Base-by-base conservation (phyloP, 2,329 filamentous ascomycete species). In the Exophiala sp. region DNA sequence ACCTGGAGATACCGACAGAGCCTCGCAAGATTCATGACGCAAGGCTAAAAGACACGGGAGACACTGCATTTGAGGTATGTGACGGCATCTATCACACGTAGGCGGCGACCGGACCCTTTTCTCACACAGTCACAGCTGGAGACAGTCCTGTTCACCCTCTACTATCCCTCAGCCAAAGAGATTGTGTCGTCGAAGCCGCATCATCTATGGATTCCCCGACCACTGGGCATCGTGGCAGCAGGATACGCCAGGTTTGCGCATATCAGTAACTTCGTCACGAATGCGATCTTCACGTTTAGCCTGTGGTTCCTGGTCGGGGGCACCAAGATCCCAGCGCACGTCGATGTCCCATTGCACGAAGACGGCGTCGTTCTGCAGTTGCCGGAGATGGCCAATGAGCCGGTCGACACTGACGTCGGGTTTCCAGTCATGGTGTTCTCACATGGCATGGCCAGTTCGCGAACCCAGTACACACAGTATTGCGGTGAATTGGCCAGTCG, bases 101-200 rank as follows among this genome's bases (percentile, higher is more conserved):
- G n/a, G n/a, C n/a, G n/a, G n/a, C n/a, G n/a, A n/a, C n/a, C n/a
- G n/a, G n/a, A n/a, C n/a, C n/a, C n/a, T n/a, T n/a, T n/a, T n/a
- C n/a, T n/a, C n/a, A n/a, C n/a, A n/a, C n/a, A n/a, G n/a, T n/a
- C n/a, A 3, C 21, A 60, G 57, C 35, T 61, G 8, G 52, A 60
- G 34, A 61, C 59, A 0, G 59, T 61, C 13, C 53, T 61, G 18
- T 61, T 61, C 50, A 60, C 58, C 10, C 37, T 61, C 2, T 61
- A 59, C 51, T 61, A 61, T 39, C 59, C 59, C 11, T 34, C 58
- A 5, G 39, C 42, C 9, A 56, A 54, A 30, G 56, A 50, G 9
- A 44, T 40, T 1, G 42, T 34, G 8, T 55, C 52, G 2, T 37
- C 45, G 10, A 57, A 58, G 24, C 48, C 54, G n/a, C 52, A 57